Percentiles rank a stretch among this genome's conserved stretches.
phyloP scores from a whole-genome alignment of 2,329 filamentous ascomycete species.

The Zasmidium angulare region DNA sequence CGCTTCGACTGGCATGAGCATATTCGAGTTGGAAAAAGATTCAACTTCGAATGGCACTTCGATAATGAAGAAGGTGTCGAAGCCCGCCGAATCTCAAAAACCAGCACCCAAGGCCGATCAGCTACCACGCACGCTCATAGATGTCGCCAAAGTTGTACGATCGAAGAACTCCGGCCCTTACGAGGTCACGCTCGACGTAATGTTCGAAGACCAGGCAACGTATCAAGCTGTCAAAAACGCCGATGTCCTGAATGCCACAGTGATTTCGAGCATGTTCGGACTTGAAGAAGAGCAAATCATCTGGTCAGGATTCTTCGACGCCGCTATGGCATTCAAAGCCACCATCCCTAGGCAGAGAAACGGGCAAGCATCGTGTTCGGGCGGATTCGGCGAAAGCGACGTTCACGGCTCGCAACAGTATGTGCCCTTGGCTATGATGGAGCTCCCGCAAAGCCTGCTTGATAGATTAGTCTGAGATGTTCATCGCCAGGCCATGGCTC shows the following conservation, averaged over 20 bases:
- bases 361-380: conserved; percentile 1
- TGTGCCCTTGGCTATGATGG: neutral
- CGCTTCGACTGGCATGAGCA: neutral
- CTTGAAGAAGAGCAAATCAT: conserved; percentile 23
- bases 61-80: neutral
- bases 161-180: conserved; percentile 55
- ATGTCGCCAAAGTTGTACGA: conserved; percentile 37
- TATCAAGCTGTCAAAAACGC: conserved; percentile 20
- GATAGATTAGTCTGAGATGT: neutral
- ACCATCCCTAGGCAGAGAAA: conserved; percentile 35
- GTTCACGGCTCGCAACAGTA: conserved; percentile 6
- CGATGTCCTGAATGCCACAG: conserved; percentile 34
- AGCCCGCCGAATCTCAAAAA: neutral
- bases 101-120: neutral
- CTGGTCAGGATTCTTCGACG: conserved; percentile 6
- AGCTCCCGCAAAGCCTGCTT: neutral
- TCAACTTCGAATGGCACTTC: no score
- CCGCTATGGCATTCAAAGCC: conserved; percentile 48
- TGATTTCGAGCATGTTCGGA: conserved; percentile 32
- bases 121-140: neutral
- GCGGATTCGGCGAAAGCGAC: conserved; percentile 4
- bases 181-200: conserved; percentile 54
- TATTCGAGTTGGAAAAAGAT: no score
- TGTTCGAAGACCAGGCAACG: conserved; percentile 41
- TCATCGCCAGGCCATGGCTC: no score